Conservation (phyloP, 306 rosid species). For the Prunus dulcis region DNA sequence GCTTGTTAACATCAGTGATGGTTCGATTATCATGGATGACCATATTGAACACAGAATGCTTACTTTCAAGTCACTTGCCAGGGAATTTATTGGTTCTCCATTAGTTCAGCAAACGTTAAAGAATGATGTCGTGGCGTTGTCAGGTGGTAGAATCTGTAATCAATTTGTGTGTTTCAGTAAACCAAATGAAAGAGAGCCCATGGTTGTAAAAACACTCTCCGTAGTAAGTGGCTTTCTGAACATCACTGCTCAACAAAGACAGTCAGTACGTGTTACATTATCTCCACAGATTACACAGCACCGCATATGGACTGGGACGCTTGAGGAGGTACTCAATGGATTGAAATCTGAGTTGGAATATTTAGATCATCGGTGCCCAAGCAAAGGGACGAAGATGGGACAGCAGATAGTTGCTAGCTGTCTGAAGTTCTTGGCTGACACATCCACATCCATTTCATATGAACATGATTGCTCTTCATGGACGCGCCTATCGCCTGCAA, state of each 20-base stretch:
- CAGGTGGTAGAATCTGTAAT: conserved; percentile 14
- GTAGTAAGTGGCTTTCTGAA: conserved; percentile 56
- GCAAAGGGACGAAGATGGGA: conserved; percentile 44
- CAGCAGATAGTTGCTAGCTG: conserved; percentile 72
- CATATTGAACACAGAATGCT: conserved; percentile 44
- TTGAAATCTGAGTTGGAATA: conserved; percentile 59
- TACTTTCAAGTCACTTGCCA: conserved; percentile 60
- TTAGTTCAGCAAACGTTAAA: conserved; percentile 38
- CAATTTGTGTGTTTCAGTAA: conserved; percentile 47
- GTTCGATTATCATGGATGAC: conserved; percentile 47
- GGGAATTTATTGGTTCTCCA: conserved; percentile 62
- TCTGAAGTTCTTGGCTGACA: conserved; percentile 49
- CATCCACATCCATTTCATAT: conserved; percentile 20
- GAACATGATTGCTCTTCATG: conserved; percentile 63
- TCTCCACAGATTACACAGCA: conserved; percentile 72
- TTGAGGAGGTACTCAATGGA: conserved; percentile 52
- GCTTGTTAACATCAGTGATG: conserved; percentile 49
- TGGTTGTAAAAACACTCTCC: conserved; percentile 59
- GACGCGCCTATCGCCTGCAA: conserved; percentile 66
- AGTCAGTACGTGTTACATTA: conserved; percentile 53
- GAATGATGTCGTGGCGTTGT: conserved; percentile 21
- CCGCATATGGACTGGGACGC: conserved; percentile 60
- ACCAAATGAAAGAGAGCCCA: conserved; percentile 59
- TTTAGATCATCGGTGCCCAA: conserved; percentile 28
- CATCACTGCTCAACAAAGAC: conserved; percentile 80